Conservation (phyloP, 345 rosid genomes). For the Psidium guajava region DNA sequence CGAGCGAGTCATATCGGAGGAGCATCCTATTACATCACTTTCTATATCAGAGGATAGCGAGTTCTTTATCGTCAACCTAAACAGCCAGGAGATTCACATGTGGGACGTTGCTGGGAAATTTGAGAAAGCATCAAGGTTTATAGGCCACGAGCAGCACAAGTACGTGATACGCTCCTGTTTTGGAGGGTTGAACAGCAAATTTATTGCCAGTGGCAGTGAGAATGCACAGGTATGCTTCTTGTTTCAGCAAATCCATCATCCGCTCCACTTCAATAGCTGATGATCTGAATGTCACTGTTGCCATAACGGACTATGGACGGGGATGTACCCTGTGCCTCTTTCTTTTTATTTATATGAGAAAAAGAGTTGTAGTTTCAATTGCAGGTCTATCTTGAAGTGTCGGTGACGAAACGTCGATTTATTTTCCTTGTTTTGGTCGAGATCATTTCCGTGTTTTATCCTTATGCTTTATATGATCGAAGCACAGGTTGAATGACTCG, state of each 20-base stretch:
- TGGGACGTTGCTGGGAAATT: slow-evolving; percentile 79
- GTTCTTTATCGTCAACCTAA: slow-evolving; percentile 69
- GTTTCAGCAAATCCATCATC: background rate
- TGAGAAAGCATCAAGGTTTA: slow-evolving; percentile 42
- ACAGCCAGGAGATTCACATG: slow-evolving; percentile 81
- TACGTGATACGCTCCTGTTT: slow-evolving; percentile 85
- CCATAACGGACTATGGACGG: background rate
- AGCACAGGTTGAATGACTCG: background rate
- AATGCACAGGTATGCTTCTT: slow-evolving; percentile 47
- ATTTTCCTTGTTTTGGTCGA: background rate
- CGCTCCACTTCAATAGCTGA: background rate
- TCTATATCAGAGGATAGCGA: slow-evolving; percentile 56
- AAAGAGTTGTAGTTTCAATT: background rate
- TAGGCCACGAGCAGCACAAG: slow-evolving; percentile 67
- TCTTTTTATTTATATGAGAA: background rate
- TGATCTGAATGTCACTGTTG: background rate
- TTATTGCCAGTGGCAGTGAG: slow-evolving; percentile 90
- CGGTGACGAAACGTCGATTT: background rate
- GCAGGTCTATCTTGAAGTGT: background rate
- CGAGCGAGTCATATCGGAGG: slow-evolving; percentile 56
- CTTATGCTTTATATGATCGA: background rate
- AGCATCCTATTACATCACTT: slow-evolving; percentile 53
- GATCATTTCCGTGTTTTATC: background rate
- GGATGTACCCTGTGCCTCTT: background rate
- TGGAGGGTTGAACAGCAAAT: slow-evolving; percentile 66